Percentiles rank a stretch among this genome's conserved stretches.
These are phyloP conservation scores for Aspergillus cejpii DNA, from an alignment of 2,329 filamentous ascomycete genomes.

Conservation along the genomic window DNA sequence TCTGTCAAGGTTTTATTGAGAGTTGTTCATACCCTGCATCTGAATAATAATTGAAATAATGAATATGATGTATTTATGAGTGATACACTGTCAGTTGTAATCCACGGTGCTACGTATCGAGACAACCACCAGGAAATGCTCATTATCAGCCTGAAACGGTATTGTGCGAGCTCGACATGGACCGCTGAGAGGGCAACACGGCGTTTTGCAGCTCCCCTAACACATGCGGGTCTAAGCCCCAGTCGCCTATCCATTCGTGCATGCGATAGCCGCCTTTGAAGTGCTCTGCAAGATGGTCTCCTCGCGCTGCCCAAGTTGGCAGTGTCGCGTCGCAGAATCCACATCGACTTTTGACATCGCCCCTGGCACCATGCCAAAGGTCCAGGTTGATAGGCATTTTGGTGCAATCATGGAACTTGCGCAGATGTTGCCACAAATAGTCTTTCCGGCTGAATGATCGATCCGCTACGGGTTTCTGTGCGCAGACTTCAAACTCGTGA, in stretches of 20 bases:
- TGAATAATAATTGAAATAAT: neutral
- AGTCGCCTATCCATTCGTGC: slow-evolving; percentile 51
- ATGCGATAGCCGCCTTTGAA: slow-evolving; percentile 50
- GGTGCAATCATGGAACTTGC: slow-evolving; percentile 49
- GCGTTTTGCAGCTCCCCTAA: slow-evolving; percentile 32
- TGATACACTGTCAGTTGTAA: too few relatives aligned
- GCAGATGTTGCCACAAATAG: slow-evolving; percentile 51
- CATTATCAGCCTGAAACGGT: neutral
- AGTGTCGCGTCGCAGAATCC: slow-evolving; percentile 48
- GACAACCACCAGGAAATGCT: neutral
- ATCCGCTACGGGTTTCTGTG: slow-evolving; percentile 44
- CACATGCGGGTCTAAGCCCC: slow-evolving; percentile 41
- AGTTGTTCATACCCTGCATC: neutral
- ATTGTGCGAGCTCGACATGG: neutral
- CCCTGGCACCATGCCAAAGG: slow-evolving; percentile 48
- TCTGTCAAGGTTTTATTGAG: slow-evolving; percentile 24
- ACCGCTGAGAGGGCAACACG: slow-evolving; percentile 25
- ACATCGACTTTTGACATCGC: slow-evolving; percentile 49
- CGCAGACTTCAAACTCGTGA: slow-evolving; percentile 50
- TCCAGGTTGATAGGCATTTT: slow-evolving; percentile 47
- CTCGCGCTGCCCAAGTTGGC: slow-evolving; percentile 46
- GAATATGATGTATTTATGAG: neutral
- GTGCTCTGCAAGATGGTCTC: slow-evolving; percentile 50
- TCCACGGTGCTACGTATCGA: too few relatives aligned
- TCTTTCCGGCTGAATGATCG: slow-evolving; percentile 55